Evolutionary conservation across 1,139 yeast genomes (phyloP).

Genomic region (Sugiyamaella neomexicana): DNA sequence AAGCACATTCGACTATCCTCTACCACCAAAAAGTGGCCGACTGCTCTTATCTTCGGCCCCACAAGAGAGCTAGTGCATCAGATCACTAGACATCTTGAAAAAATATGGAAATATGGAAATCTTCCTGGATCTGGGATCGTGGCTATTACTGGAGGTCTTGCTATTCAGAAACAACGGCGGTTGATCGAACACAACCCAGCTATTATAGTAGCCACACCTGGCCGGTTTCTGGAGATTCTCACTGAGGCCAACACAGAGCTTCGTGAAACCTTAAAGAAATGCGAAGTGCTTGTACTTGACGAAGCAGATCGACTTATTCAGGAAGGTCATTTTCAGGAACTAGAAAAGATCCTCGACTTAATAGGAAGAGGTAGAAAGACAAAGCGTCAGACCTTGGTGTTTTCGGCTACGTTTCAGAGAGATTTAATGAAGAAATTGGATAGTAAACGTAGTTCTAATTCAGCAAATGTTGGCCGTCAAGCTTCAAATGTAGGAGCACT

Average conservation of each 20-base stretch:
- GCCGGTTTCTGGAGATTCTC: constrained; percentile 80
- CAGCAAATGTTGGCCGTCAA: constrained; percentile 23
- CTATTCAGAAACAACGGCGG: constrained; percentile 90
- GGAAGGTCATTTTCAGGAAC: constrained; percentile 94
- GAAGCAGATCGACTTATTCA: constrained; percentile 97
- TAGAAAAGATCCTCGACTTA: constrained; percentile 71
- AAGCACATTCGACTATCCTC: constrained; percentile 37
- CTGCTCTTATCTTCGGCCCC: constrained; percentile 86
- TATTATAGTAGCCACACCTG: constrained; percentile 92
- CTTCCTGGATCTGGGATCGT: constrained; percentile 55
- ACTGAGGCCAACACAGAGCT: constrained; percentile 49
- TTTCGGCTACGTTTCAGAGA: constrained; percentile 89
- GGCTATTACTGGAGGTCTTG: constrained; percentile 90
- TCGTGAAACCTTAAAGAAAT: constrained; percentile 56
- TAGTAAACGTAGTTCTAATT: constrained; percentile 36
- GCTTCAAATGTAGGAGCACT: constrained; percentile 41
- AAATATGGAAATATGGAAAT: constrained; percentile 53
- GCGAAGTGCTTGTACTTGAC: constrained; percentile 79
- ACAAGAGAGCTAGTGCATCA: constrained; percentile 97
- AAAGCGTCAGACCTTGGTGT: constrained; percentile 88
- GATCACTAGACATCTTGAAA: constrained; percentile 75
- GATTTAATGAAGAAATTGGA: constrained; percentile 77
- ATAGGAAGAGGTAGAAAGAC: constrained; percentile 41
- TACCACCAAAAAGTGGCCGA: constrained; percentile 47
- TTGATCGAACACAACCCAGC: constrained; percentile 72